Evolutionary conservation across 306 rosid genomes (phyloP).

Genomic region (Urtica urens): DNA sequence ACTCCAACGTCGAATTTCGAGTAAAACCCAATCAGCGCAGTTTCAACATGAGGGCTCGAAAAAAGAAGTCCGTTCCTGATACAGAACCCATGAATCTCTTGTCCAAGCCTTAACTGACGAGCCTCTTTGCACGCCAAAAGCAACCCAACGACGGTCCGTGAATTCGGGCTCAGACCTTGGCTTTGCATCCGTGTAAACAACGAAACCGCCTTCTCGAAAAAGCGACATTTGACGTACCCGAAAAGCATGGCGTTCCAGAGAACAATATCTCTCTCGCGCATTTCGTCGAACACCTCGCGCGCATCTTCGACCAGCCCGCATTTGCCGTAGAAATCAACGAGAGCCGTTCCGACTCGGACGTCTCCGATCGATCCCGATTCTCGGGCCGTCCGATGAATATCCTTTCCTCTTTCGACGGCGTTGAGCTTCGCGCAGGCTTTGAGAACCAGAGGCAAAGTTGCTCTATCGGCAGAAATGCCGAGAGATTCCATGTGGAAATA

Average conservation of each 20-base stretch:
- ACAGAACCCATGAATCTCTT: slow-evolving; percentile 32
- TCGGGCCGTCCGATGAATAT: slow-evolving; percentile 20
- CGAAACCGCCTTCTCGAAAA: slow-evolving; percentile 18
- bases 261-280: slow-evolving; percentile 30
- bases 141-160: slow-evolving; percentile 30
- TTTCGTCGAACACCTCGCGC: slow-evolving; percentile 25
- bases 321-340: slow-evolving; percentile 34
- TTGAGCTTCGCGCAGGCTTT: slow-evolving; percentile 33
- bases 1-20: slow-evolving; percentile 19
- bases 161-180: slow-evolving; percentile 27
- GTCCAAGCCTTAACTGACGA: slow-evolving; percentile 22
- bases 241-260: slow-evolving; percentile 35
- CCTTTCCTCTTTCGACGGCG: slow-evolving; percentile 24
- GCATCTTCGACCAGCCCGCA: slow-evolving; percentile 30
- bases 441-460: slow-evolving; percentile 32
- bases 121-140: slow-evolving; percentile 28
- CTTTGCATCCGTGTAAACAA: slow-evolving; percentile 28
- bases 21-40: slow-evolving; percentile 40
- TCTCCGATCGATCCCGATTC: slow-evolving; percentile 14
- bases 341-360: slow-evolving; percentile 34
- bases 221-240: slow-evolving; percentile 27
- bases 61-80: slow-evolving; percentile 32
- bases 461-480: slow-evolving; percentile 17
- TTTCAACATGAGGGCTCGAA: slow-evolving; percentile 32
- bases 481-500: slow-evolving; percentile 35